Conservation (phyloP, 768 basidiomycete species). For the Russula sp. region DNA sequence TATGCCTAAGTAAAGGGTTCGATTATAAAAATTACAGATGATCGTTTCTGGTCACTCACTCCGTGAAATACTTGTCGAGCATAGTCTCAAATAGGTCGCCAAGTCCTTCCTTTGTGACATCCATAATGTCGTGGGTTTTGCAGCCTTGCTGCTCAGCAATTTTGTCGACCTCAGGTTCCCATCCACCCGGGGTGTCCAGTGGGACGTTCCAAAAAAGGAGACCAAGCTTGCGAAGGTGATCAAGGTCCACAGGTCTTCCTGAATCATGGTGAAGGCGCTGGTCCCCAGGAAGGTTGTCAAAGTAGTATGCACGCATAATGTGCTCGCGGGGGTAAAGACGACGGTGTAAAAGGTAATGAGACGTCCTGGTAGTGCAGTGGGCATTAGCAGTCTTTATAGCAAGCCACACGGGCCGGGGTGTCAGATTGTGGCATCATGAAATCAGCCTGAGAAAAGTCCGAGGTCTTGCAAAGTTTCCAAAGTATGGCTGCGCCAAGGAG, state of each 20-base stretch:
- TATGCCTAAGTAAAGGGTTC: conserved; percentile 55
- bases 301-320: conserved; percentile 58
- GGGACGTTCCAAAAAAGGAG: conserved; percentile 65
- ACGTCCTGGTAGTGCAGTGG: no score
- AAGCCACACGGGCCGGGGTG: no score
- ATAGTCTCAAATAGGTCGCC: conserved; percentile 79
- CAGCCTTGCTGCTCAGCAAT: conserved; percentile 66
- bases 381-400: no score
- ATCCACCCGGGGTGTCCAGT: conserved; percentile 37
- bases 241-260: conserved; percentile 41
- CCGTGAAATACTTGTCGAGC: conserved; percentile 38
- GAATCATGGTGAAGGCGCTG: conserved; percentile 78
- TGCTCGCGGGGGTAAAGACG: no score
- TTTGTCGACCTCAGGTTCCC: conserved; percentile 49
- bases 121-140: conserved; percentile 77
- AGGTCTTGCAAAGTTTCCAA: no score
- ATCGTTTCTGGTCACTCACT: no score
- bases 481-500: no score
- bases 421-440: no score
- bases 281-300: conserved; percentile 65
- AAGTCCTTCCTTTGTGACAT: conserved; percentile 68
- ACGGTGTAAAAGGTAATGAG: no score
- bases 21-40: no score
- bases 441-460: no score
- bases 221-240: conserved; percentile 47